Conservation (phyloP, 495 filamentous ascomycete genomes). For the Hypoxylon fuscum region DNA sequence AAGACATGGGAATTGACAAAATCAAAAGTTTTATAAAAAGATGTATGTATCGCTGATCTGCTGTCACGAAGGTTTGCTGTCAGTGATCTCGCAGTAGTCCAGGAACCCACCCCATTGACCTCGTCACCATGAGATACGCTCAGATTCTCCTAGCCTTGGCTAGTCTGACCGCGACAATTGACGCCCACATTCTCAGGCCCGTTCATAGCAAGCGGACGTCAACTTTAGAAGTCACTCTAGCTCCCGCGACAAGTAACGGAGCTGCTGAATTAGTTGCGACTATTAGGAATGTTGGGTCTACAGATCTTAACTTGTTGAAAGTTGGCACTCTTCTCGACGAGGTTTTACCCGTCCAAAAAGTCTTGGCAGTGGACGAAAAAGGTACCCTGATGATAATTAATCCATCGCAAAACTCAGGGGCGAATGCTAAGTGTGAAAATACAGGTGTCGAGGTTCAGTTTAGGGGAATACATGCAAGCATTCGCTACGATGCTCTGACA, state of each 20-base stretch:
- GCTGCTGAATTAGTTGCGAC: conserved; percentile 28
- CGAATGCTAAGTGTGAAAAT: background rate
- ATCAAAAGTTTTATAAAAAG: background rate
- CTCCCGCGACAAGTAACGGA: background rate
- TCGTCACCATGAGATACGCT: conserved; percentile 15
- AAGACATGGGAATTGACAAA: background rate
- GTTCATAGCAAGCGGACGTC: background rate
- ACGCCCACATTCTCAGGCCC: background rate
- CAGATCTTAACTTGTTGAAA: conserved; percentile 26
- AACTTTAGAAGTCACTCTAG: conserved; percentile 20
- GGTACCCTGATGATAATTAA: conserved; percentile 7
- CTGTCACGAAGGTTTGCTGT: background rate
- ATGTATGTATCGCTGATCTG: background rate
- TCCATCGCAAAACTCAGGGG: background rate
- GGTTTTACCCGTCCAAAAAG: conserved; percentile 23
- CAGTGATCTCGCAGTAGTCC: background rate
- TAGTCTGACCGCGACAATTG: conserved; percentile 1
- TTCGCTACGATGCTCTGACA: conserved; percentile 26
- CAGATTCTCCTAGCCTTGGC: conserved; percentile 6
- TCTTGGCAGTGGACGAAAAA: conserved; percentile 17
- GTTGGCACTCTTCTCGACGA: conserved; percentile 32
- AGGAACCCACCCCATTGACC: background rate
- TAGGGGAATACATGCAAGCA: conserved; percentile 28
- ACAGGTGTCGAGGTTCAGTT: conserved; percentile 24
- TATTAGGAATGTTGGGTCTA: conserved; percentile 19